A percentile compares a stretch with the other conserved stretches of the same genome.
These are phyloP conservation scores for Mycena rosella DNA, from an alignment of 768 basidiomycete genomes.

Conservation along the genomic window DNA sequence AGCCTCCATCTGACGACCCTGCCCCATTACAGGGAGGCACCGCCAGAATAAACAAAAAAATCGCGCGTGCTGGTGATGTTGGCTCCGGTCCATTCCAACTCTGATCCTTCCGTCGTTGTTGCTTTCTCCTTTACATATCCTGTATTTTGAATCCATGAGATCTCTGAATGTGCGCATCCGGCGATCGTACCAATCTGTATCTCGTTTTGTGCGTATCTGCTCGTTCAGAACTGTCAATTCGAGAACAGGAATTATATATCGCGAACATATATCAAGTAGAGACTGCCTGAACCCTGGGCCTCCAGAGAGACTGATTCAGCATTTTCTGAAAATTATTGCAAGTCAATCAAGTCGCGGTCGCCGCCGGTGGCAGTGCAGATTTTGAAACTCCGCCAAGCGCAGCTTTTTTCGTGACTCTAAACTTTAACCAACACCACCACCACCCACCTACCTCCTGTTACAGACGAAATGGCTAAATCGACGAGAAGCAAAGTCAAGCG, in stretches of 20 bases:
- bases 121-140: neutral
- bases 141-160: slow-evolving; percentile 21
- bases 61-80: neutral
- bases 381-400: slow-evolving; percentile 1
- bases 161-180: no score
- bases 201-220: no score
- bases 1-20: slow-evolving; percentile 35
- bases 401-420: slow-evolving; percentile 18
- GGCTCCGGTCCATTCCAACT: neutral
- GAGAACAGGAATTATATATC: no score
- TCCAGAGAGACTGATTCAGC: no score
- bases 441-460: neutral
- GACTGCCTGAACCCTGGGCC: no score
- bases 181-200: no score
- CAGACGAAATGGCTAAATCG: slow-evolving; percentile 89
- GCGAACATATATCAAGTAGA: no score
- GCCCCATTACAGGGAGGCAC: slow-evolving; percentile 78
- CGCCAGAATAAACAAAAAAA: slow-evolving; percentile 55
- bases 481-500: slow-evolving; percentile 87
- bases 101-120: neutral
- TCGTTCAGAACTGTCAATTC: neutral
- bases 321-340: no score
- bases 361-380: neutral
- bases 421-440: slow-evolving; percentile 37
- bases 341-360: neutral